Conservation (phyloP, 306 rosid genomes). For the Acacia melanoxylon region DNA sequence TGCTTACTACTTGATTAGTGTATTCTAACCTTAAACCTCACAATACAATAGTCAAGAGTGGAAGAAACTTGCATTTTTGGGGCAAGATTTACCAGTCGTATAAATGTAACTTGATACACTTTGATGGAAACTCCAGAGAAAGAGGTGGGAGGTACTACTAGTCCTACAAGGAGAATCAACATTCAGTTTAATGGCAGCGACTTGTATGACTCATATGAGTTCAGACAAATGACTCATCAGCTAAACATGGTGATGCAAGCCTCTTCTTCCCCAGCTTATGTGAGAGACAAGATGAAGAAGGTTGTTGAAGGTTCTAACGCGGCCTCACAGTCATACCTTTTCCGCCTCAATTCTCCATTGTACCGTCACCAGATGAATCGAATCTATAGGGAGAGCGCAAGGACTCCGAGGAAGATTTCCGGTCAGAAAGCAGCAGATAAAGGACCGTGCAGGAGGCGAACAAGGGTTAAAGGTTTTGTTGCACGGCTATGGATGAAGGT, state of each 20-base stretch:
- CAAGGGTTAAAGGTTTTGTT: conserved; percentile 40
- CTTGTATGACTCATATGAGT: conserved; percentile 63
- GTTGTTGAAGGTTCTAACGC: conserved; percentile 43
- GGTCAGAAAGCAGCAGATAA: conserved; percentile 28
- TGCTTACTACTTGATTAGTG: conserved; percentile 12
- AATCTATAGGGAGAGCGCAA: conserved; percentile 32
- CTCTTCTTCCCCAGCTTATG: conserved; percentile 41
- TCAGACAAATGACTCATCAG: conserved; percentile 53
- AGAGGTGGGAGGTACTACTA: conserved; percentile 29
- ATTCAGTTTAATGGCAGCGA: conserved; percentile 50
- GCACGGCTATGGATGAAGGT: conserved; percentile 63
- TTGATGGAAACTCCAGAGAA: conserved; percentile 40
- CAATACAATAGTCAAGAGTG: conserved; percentile 19
- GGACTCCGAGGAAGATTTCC: conserved; percentile 41
- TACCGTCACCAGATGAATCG: conserved; percentile 37
- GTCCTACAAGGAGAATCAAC: conserved; percentile 33
- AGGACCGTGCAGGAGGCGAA: conserved; percentile 16
- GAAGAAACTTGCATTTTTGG: conserved; percentile 22
- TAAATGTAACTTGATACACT: conserved; percentile 21
- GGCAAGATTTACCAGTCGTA: conserved; percentile 23
- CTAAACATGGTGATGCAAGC: conserved; percentile 56
- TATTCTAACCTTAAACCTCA: conserved; percentile 20
- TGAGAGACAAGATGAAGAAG: conserved; percentile 47
- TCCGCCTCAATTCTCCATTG: conserved; percentile 42
- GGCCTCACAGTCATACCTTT: conserved; percentile 28